Conservation (phyloP, 1,284 basidiomycete species). For the Rhodotorula mucilaginosa region DNA sequence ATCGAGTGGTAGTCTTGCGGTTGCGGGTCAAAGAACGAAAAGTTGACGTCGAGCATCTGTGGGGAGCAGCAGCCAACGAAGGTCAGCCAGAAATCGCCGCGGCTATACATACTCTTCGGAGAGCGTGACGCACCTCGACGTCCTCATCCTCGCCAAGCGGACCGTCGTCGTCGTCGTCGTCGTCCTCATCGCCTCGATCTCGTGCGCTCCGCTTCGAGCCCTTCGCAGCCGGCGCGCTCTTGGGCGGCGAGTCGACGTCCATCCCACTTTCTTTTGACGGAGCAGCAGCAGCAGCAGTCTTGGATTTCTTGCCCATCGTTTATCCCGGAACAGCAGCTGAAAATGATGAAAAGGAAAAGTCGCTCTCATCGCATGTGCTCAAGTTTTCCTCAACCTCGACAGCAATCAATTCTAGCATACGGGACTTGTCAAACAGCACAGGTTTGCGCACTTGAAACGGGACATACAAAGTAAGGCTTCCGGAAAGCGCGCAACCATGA, state of each 20-base stretch:
- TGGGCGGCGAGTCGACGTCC: background rate
- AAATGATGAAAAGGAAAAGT: background rate
- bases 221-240: background rate
- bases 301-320: background rate
- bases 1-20: constrained; percentile 80
- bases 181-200: constrained; percentile 2
- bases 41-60: constrained; percentile 72
- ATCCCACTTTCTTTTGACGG: background rate
- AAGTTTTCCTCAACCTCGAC: too few relatives aligned
- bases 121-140: constrained; percentile 8
- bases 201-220: constrained; percentile 1
- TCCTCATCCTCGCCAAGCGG: constrained; percentile 5
- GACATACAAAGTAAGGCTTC: too few relatives aligned
- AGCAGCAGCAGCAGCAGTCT: background rate
- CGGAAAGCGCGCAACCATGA: too few relatives aligned
- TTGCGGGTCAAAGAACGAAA: constrained; percentile 86
- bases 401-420: too few relatives aligned
- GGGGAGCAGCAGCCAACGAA: background rate
- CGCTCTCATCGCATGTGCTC: too few relatives aligned
- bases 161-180: constrained; percentile 4
- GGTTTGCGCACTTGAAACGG: too few relatives aligned
- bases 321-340: background rate
- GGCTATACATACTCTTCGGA: too few relatives aligned
- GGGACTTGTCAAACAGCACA: too few relatives aligned
- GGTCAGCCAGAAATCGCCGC: too few relatives aligned